Conservation (phyloP, 108 stramenopile species). For the Cyclostephanos tholiformis region DNA sequence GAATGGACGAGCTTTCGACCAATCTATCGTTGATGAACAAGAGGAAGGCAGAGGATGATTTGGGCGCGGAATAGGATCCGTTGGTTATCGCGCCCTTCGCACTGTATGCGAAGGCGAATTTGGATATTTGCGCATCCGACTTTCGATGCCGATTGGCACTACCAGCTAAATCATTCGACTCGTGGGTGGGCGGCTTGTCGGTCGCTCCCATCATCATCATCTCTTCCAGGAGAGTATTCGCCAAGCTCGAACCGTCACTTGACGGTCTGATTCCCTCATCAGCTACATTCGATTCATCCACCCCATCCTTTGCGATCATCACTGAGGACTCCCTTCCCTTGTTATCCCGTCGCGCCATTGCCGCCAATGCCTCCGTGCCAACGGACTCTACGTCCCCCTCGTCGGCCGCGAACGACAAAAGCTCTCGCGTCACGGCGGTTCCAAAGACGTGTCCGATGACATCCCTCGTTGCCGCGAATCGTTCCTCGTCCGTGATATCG, state of each 20-base stretch:
- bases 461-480: constrained; percentile 63
- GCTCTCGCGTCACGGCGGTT: constrained; percentile 56
- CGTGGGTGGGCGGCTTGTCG: constrained; percentile 2
- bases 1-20: constrained; percentile 76
- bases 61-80: constrained; percentile 65
- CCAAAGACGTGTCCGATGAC: constrained; percentile 84
- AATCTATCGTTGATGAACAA: constrained; percentile 96
- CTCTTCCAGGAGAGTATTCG: constrained; percentile 31
- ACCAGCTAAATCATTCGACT: constrained; percentile 2
- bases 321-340: neutral
- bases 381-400: constrained; percentile 51
- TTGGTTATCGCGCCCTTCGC: constrained; percentile 71
- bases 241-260: neutral
- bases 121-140: constrained; percentile 7
- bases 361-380: constrained; percentile 28
- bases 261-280: neutral
- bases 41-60: constrained; percentile 66
- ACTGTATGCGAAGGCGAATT: constrained; percentile 56
- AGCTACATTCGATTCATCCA: constrained; percentile 12
- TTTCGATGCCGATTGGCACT: neutral
- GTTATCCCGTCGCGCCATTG: constrained; percentile 12
- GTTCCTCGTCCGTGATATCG: constrained; percentile 9
- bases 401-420: constrained; percentile 38
- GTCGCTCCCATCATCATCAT: constrained; percentile 48
- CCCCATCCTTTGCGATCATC: neutral